Evolutionary conservation across 2,329 filamentous ascomycete species (phyloP).

Genomic region (Geosmithia flava): DNA sequence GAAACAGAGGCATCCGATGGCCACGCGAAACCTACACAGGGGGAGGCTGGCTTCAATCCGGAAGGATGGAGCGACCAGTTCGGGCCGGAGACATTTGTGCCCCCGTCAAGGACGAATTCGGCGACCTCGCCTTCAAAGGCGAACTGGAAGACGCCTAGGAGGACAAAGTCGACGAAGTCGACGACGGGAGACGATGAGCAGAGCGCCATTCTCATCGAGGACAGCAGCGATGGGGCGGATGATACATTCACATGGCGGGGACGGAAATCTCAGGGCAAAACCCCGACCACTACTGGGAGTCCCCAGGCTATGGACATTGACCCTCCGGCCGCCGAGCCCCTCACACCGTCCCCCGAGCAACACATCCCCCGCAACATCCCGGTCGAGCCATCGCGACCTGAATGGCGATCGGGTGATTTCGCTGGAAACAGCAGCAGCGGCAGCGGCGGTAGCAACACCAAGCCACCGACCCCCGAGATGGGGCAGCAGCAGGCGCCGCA

Average conservation of each 20-base stretch:
- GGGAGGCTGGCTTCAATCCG: constrained; percentile 30
- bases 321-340: constrained; percentile 24
- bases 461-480: neutral
- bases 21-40: neutral
- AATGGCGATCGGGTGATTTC: constrained; percentile 43
- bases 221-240: constrained; percentile 31
- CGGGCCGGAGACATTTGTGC: constrained; percentile 40
- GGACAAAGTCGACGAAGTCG: constrained; percentile 44
- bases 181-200: constrained; percentile 18
- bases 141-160: constrained; percentile 38
- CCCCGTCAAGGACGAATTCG: constrained; percentile 18
- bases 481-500: constrained; percentile 10
- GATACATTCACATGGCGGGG: constrained; percentile 17
- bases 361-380: constrained; percentile 36
- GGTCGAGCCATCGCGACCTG: constrained; percentile 44
- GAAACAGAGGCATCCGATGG: neutral
- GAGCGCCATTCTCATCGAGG: constrained; percentile 32
- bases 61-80: constrained; percentile 43
- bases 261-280: constrained; percentile 14
- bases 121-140: constrained; percentile 32
- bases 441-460: constrained; percentile 8
- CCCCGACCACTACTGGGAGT: constrained; percentile 23
- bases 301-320: constrained; percentile 57
- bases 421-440: constrained; percentile 8
- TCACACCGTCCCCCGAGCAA: constrained; percentile 7